phyloP scores from a whole-genome alignment of 495 filamentous ascomycete genomes.

The Filosporella fistucella region DNA sequence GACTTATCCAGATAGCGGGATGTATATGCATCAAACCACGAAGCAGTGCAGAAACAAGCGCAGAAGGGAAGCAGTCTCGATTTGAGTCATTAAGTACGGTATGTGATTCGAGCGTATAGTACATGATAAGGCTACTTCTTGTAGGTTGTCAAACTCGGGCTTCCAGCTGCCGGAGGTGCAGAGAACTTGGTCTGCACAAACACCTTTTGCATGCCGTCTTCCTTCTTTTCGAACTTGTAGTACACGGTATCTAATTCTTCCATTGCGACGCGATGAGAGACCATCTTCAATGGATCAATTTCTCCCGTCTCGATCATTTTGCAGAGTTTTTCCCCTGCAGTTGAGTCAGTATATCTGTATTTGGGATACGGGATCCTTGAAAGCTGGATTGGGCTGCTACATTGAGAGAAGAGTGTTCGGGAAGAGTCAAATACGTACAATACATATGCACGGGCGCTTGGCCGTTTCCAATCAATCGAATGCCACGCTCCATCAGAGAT shows the following conservation, averaged over 20 bases:
- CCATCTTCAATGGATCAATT: constrained; percentile 75
- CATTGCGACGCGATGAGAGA: constrained; percentile 70
- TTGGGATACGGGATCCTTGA: no score
- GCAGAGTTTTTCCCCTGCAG: constrained; percentile 70
- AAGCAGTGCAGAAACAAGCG: no score
- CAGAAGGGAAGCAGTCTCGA: no score
- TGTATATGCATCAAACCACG: no score
- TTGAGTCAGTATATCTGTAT: no score
- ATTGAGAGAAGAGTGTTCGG: no score
- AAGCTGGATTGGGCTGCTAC: no score
- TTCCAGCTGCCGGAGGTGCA: constrained; percentile 44
- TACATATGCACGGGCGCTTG: constrained; percentile 44
- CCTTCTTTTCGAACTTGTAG: constrained; percentile 61
- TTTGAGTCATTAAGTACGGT: no score
- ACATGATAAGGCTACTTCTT: no score
- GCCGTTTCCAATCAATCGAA: constrained; percentile 77
- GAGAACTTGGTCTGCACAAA: constrained; percentile 68
- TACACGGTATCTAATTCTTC: constrained; percentile 74
- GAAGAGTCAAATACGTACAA: no score
- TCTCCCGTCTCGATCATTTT: constrained; percentile 62
- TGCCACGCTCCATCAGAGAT: constrained; percentile 80
- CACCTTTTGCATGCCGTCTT: constrained; percentile 67
- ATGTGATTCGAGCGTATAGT: no score
- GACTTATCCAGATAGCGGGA: no score
- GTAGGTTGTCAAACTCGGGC: constrained; percentile 45